Evolutionary conservation across 1,284 basidiomycete genomes (phyloP).

Genomic region (Moesziomyces aphidis): DNA sequence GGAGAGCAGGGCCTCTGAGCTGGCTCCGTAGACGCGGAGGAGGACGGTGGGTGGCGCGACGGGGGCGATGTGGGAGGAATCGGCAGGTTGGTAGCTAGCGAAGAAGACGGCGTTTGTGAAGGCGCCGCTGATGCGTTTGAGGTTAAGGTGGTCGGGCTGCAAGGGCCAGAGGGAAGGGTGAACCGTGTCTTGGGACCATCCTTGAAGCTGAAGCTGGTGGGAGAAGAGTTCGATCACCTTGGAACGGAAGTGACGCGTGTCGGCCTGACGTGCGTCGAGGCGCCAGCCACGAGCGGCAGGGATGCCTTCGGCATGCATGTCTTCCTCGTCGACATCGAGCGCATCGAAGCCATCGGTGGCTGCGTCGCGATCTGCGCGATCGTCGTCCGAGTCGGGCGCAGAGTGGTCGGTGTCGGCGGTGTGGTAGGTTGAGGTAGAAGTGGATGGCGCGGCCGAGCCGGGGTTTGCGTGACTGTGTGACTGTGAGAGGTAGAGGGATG

Average conservation of each 20-base stretch:
- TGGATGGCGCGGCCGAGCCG: conserved; percentile 2
- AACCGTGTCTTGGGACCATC: conserved; percentile 55
- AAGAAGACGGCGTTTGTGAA: conserved; percentile 67
- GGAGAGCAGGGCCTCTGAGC: conserved; percentile 61
- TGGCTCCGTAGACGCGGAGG: conserved; percentile 63
- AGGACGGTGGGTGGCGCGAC: conserved; percentile 57
- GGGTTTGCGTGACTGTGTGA: conserved; percentile 13
- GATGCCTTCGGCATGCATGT: conserved; percentile 66
- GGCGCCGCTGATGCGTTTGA: conserved; percentile 63
- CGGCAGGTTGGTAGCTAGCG: conserved; percentile 50
- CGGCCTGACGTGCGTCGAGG: conserved; percentile 54
- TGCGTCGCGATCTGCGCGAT: conserved; percentile 19
- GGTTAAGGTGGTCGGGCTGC: conserved; percentile 27
- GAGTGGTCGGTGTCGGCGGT: background rate
- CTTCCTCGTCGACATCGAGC: conserved; percentile 63
- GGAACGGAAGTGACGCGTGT: conserved; percentile 47
- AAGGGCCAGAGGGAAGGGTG: conserved; percentile 50
- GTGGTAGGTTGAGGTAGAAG: conserved; percentile 2
- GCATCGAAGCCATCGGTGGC: conserved; percentile 53
- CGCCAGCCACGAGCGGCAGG: conserved; percentile 63
- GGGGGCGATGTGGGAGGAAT: background rate
- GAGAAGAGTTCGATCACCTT: conserved; percentile 58
- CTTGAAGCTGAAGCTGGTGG: conserved; percentile 47
- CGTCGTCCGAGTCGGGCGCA: conserved; percentile 22
- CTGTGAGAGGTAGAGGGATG: conserved; percentile 22